These are phyloP conservation scores for Wickerhamomyces sydowiorum DNA, from an alignment of 805 yeast genomes.

Conservation along the genomic window DNA sequence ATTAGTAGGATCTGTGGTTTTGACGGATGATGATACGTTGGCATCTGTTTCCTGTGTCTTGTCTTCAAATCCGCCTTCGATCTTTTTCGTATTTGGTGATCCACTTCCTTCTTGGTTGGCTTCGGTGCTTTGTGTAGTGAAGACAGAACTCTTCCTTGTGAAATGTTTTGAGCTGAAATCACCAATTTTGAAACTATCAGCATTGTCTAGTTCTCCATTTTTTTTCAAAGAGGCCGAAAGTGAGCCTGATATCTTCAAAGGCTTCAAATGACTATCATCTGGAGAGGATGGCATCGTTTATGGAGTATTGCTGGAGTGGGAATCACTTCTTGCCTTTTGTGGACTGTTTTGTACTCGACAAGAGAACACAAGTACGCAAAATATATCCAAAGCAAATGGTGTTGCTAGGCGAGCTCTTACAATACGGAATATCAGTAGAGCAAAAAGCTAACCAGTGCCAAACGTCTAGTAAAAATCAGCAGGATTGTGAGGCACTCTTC, in stretches of 20 bases:
- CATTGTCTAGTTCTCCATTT: constrained; percentile 3
- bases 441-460: no score
- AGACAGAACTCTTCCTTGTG: constrained; percentile 13
- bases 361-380: no score
- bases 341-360: no score
- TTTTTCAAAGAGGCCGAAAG: constrained; percentile 5
- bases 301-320: neutral
- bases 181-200: constrained; percentile 20
- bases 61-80: constrained; percentile 23
- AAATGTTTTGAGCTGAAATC: constrained; percentile 24
- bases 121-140: constrained; percentile 2
- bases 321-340: no score
- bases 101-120: constrained; percentile 4
- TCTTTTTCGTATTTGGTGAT: constrained; percentile 11
- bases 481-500: no score
- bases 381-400: no score
- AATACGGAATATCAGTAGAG: no score
- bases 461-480: no score
- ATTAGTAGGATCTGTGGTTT: neutral
- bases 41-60: neutral
- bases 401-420: no score
- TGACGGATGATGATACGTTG: neutral
- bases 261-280: neutral
- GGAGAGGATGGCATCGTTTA: neutral
- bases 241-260: neutral